phyloP scores from a whole-genome alignment of 2,329 filamentous ascomycete species.

The Cladosporium austrohemisphaericum region DNA sequence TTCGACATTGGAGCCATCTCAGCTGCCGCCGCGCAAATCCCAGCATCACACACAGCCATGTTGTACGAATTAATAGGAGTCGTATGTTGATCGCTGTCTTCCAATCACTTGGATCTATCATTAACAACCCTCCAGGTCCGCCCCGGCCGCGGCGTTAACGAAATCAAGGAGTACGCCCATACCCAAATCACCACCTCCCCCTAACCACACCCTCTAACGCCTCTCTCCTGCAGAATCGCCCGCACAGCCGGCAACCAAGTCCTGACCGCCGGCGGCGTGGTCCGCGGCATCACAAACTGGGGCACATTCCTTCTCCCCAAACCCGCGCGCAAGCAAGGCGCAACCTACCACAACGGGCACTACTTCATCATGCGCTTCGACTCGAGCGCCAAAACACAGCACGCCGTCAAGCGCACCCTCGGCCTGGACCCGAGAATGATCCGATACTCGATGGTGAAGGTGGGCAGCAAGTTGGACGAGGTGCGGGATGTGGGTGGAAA shows the following conservation, averaged over 20 bases:
- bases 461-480: slow-evolving; percentile 65
- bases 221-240: slow-evolving; percentile 67
- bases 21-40: not conserved
- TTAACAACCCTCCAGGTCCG: slow-evolving; percentile 64
- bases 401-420: slow-evolving; percentile 70
- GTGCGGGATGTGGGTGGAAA: slow-evolving; percentile 56
- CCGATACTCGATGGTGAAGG: slow-evolving; percentile 78
- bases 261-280: slow-evolving; percentile 78
- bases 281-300: slow-evolving; percentile 94
- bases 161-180: slow-evolving; percentile 84
- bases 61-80: slow-evolving; percentile 97
- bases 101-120: slow-evolving; percentile 13
- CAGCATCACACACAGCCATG: slow-evolving; percentile 52
- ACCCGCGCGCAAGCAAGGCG: slow-evolving; percentile 74
- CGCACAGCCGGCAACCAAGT: slow-evolving; percentile 78
- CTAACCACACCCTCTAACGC: slow-evolving; percentile 12
- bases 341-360: slow-evolving; percentile 78
- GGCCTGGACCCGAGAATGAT: slow-evolving; percentile 87
- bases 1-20: too few species aligned
- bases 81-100: slow-evolving; percentile 54
- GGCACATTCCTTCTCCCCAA: slow-evolving; percentile 84
- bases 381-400: slow-evolving; percentile 66
- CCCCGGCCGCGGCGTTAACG: slow-evolving; percentile 72
- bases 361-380: slow-evolving; percentile 99
- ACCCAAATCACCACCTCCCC: slow-evolving; percentile 21